Percentiles rank a stretch among this genome's conserved stretches.
Conservation (phyloP, 257 asterid genomes). For the Coffea canephora region DNA sequence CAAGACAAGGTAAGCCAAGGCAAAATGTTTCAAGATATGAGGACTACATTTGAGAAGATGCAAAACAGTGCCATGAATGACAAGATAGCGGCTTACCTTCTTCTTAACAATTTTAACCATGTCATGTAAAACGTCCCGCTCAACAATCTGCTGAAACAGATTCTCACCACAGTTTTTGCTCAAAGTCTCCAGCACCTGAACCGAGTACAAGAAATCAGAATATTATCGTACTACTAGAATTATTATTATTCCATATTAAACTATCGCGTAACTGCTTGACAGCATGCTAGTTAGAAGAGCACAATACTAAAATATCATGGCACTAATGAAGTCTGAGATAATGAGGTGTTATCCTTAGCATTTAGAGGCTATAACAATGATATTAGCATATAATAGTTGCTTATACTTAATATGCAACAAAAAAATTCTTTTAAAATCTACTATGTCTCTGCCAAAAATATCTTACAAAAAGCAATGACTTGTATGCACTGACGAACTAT, state of each 20-base stretch:
- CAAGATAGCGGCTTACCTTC: slow-evolving; percentile 47
- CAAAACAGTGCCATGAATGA: neutral
- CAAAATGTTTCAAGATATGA: slow-evolving; percentile 9
- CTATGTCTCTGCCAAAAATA: neutral
- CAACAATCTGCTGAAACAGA: slow-evolving; percentile 81
- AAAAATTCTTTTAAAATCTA: neutral
- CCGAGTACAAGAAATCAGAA: slow-evolving; percentile 15
- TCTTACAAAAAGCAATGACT: neutral
- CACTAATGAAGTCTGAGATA: neutral
- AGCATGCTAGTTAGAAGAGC: neutral
- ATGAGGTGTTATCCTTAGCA: neutral
- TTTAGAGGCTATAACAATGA: neutral
- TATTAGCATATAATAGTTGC: neutral
- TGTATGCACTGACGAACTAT: neutral
- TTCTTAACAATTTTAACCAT: slow-evolving; percentile 96
- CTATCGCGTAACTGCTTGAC: neutral
- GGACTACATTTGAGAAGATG: slow-evolving; percentile 1
- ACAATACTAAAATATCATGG: neutral
- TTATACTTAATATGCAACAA: neutral
- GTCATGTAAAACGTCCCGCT: slow-evolving; percentile 84
- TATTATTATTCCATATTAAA: neutral
- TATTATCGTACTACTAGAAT: neutral
- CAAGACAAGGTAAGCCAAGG: slow-evolving; percentile 12
- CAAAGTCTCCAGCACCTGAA: slow-evolving; percentile 91
- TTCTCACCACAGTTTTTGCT: slow-evolving; percentile 96